Conservation (phyloP, 2,329 filamentous ascomycete species). For the Calonectria montana region DNA sequence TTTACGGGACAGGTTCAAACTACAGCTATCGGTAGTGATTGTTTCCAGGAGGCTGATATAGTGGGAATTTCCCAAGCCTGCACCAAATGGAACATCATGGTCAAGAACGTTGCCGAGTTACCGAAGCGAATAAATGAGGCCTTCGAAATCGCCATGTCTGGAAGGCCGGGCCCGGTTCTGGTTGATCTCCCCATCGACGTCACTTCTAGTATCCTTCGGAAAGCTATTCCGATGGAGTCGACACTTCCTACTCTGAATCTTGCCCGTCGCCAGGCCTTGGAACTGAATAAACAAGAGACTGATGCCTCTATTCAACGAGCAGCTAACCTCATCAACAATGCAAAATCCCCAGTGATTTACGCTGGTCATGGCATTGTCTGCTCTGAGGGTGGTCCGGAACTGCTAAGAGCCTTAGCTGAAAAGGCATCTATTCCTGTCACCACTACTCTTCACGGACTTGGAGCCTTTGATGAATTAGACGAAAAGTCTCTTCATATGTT, state of each 20-base stretch:
- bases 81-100: slow-evolving; percentile 99
- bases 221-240: slow-evolving; percentile 82
- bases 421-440: slow-evolving; percentile 94
- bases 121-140: slow-evolving; percentile 96
- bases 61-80: slow-evolving; percentile 93
- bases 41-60: slow-evolving; percentile 96
- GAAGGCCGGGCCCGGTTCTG: slow-evolving; percentile 91
- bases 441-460: slow-evolving; percentile 93
- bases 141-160: slow-evolving; percentile 96
- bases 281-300: slow-evolving; percentile 78
- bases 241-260: slow-evolving; percentile 85
- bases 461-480: slow-evolving; percentile 91
- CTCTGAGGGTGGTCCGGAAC: slow-evolving; percentile 79
- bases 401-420: slow-evolving; percentile 86
- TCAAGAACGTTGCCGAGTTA: slow-evolving; percentile 93
- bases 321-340: slow-evolving; percentile 83
- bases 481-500: slow-evolving; percentile 97
- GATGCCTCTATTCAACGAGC: slow-evolving; percentile 79
- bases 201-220: slow-evolving; percentile 84
- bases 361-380: slow-evolving; percentile 90
- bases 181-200: slow-evolving; percentile 97
- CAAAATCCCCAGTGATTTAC: slow-evolving; percentile 95
- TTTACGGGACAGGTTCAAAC: slow-evolving; percentile 91
- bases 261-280: slow-evolving; percentile 80
- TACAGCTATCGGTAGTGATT: slow-evolving; percentile 89